phyloP scores from a whole-genome alignment of 2,329 filamentous ascomycete species.

The Pseudocercospora musae region DNA sequence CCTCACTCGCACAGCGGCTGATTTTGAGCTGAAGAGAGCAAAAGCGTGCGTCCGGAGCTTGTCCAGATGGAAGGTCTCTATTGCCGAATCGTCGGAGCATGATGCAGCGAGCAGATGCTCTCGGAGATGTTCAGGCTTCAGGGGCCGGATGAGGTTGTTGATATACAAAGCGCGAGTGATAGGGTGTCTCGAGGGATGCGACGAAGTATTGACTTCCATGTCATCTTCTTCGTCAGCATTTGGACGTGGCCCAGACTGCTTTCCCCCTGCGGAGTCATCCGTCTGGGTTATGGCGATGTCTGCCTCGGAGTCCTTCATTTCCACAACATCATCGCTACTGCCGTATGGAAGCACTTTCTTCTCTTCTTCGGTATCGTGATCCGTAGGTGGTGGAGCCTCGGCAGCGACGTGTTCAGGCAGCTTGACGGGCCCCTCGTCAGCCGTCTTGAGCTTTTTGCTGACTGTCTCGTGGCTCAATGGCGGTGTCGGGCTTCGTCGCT shows the following conservation, averaged over 20 bases:
- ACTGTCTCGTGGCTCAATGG: slow-evolving; percentile 32
- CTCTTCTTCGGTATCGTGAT: slow-evolving; percentile 15
- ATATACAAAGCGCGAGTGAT: slow-evolving; percentile 75
- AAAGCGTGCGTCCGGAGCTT: slow-evolving; percentile 85
- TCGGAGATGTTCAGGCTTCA: slow-evolving; percentile 66
- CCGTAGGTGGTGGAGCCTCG: slow-evolving; percentile 26
- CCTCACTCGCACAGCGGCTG: slow-evolving; percentile 74
- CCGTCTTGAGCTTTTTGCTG: slow-evolving; percentile 44
- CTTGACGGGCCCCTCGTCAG: slow-evolving; percentile 34
- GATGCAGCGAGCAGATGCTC: slow-evolving; percentile 66
- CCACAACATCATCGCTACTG: slow-evolving; percentile 33
- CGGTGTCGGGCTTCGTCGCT: slow-evolving; percentile 32
- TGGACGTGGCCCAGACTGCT: background rate
- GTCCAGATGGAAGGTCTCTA: slow-evolving; percentile 75
- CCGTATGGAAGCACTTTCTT: slow-evolving; percentile 24
- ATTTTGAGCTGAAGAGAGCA: slow-evolving; percentile 64
- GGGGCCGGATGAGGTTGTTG: slow-evolving; percentile 81
- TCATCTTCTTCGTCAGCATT: background rate
- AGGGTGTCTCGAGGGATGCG: slow-evolving; percentile 40
- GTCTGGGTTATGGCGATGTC: background rate
- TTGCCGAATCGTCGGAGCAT: slow-evolving; percentile 40
- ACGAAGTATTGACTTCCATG: slow-evolving; percentile 2
- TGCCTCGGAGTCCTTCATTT: slow-evolving; percentile 16
- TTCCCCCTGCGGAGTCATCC: background rate
- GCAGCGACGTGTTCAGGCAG: slow-evolving; percentile 21